These are phyloP conservation scores for Wickerhamiella musiphila DNA, from an alignment of 805 yeast genomes.

Conservation along the genomic window DNA sequence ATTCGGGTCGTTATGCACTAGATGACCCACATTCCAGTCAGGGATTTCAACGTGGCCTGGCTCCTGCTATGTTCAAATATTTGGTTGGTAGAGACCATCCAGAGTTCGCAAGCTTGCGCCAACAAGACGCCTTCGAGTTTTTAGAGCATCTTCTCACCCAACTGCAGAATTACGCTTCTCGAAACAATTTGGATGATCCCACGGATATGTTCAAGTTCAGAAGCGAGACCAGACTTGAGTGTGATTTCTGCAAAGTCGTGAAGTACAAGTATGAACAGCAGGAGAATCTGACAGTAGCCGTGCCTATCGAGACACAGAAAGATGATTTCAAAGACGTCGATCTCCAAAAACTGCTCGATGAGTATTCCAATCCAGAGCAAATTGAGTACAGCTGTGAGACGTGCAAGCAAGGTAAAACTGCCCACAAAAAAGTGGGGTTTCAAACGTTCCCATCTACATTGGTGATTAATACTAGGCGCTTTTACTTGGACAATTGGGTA, in stretches of 20 bases:
- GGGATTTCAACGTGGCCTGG: slow-evolving; percentile 55
- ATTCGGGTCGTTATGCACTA: slow-evolving; percentile 52
- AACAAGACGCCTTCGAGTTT: slow-evolving; percentile 92
- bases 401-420: slow-evolving; percentile 23
- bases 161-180: slow-evolving; percentile 24
- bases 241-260: slow-evolving; percentile 42
- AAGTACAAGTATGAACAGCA: slow-evolving; percentile 36
- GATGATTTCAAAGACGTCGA: slow-evolving; percentile 30
- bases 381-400: slow-evolving; percentile 43
- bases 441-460: slow-evolving; percentile 53
- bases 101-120: slow-evolving; percentile 74
- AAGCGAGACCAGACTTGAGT: slow-evolving; percentile 43
- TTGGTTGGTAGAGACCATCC: slow-evolving; percentile 60
- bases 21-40: slow-evolving; percentile 23
- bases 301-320: slow-evolving; percentile 30
- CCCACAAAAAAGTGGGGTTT: slow-evolving; percentile 34
- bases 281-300: slow-evolving; percentile 48
- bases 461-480: slow-evolving; percentile 59
- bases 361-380: slow-evolving; percentile 30
- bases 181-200: slow-evolving; percentile 22
- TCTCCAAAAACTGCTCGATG: slow-evolving; percentile 32
- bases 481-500: slow-evolving; percentile 74
- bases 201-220: slow-evolving; percentile 46
- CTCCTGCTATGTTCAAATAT: slow-evolving; percentile 59
- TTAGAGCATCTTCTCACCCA: slow-evolving; percentile 48